These are phyloP conservation scores for Tricholoma sp. DNA, from an alignment of 768 basidiomycete genomes.

Conservation along the genomic window DNA sequence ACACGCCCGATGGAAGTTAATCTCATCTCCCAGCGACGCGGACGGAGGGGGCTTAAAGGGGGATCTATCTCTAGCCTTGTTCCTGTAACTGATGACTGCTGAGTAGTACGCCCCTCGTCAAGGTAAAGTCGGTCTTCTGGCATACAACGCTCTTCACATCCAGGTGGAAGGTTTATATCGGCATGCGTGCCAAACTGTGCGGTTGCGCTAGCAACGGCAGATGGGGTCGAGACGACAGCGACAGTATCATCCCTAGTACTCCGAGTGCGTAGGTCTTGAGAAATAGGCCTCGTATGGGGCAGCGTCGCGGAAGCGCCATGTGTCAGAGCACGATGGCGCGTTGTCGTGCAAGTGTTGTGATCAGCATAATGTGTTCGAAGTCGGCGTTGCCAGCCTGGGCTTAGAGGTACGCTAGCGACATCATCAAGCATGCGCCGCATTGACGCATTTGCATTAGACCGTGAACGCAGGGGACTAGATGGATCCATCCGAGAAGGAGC, in stretches of 20 bases:
- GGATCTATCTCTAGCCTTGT: constrained; percentile 45
- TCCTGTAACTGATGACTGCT: constrained; percentile 43
- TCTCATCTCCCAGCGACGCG: constrained; percentile 89
- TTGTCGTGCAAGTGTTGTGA: constrained; percentile 75
- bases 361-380: constrained; percentile 81
- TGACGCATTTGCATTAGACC: neutral
- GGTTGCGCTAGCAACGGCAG: constrained; percentile 14
- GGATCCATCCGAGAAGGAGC: constrained; percentile 17
- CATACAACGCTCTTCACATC: constrained; percentile 90
- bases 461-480: constrained; percentile 3
- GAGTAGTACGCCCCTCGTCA: constrained; percentile 52
- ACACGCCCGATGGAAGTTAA: constrained; percentile 79
- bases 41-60: constrained; percentile 80
- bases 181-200: constrained; percentile 39
- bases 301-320: constrained; percentile 17
- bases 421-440: constrained; percentile 38
- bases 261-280: constrained; percentile 20
- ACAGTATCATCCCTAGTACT: constrained; percentile 18
- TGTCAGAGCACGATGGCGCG: constrained; percentile 61
- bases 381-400: constrained; percentile 81
- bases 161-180: constrained; percentile 73
- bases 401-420: constrained; percentile 60
- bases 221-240: constrained; percentile 15
- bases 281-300: constrained; percentile 19
- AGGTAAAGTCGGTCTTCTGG: constrained; percentile 76